phyloP scores from a whole-genome alignment of 495 filamentous ascomycete genomes.

The Penicillium soppii region DNA sequence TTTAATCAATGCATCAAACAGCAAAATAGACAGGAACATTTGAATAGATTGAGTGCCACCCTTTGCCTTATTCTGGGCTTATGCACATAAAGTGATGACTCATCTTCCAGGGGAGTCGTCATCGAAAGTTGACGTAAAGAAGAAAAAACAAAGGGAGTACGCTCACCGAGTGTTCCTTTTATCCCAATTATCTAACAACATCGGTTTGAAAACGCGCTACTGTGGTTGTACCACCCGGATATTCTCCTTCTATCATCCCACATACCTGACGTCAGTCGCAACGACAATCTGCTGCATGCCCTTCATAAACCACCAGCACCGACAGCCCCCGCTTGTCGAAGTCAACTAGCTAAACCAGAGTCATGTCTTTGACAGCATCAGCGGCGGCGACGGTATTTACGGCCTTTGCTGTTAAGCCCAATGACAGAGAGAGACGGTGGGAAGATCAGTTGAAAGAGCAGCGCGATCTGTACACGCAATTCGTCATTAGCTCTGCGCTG shows the following conservation, averaged over 20 bases:
- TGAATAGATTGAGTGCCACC: too few species aligned
- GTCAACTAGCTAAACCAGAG: neutral
- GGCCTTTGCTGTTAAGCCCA: constrained; percentile 16
- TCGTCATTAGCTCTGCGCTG: constrained; percentile 55
- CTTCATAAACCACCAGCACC: constrained; percentile 16
- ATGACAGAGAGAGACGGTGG: constrained; percentile 29
- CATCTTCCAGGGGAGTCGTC: constrained; percentile 3
- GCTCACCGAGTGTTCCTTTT: neutral
- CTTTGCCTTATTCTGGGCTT: too few species aligned
- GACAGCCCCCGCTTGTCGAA: constrained; percentile 8
- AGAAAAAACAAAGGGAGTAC: constrained; percentile 3
- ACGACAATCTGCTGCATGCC: constrained; percentile 10
- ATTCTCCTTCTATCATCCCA: too few species aligned
- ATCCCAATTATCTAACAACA: too few species aligned
- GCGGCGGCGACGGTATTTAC: constrained; percentile 28
- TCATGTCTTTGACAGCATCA: constrained; percentile 37
- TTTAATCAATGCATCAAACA: too few species aligned
- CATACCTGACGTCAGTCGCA: constrained; percentile 32
- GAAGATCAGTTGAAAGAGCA: constrained; percentile 37
- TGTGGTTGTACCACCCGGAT: too few species aligned
- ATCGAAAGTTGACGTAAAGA: constrained; percentile 3
- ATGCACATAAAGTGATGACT: constrained; percentile 4
- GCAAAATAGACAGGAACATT: too few species aligned
- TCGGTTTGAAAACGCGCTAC: too few species aligned
- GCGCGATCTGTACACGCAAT: constrained; percentile 58